These are phyloP conservation scores for Emericellopsis atlantica DNA, from an alignment of 2,329 filamentous ascomycete species.

Conservation along the genomic window DNA sequence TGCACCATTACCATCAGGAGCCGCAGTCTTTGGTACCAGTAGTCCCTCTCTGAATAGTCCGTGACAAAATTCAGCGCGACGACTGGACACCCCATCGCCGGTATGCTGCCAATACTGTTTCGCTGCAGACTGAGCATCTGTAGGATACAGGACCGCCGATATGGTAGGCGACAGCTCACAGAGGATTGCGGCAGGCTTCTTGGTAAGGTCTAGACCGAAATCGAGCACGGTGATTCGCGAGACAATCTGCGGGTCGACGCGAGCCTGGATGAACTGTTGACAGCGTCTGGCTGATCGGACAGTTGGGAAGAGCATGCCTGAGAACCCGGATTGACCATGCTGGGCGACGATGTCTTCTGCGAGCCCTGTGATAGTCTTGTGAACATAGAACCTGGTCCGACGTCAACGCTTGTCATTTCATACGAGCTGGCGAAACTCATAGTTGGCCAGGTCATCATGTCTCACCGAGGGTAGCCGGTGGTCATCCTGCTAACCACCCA, in stretches of 20 bases:
- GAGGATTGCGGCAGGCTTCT: conserved; percentile 36
- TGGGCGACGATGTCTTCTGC: conserved; percentile 52
- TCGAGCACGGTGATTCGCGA: conserved; percentile 43
- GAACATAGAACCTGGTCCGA: conserved; percentile 68
- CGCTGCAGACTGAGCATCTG: conserved; percentile 55
- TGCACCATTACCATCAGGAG: conserved; percentile 5
- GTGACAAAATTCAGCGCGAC: conserved; percentile 82
- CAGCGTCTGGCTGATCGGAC: conserved; percentile 58
- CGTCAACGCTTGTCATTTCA: not conserved
- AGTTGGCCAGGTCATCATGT: not conserved
- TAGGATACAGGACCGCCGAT: conserved; percentile 59
- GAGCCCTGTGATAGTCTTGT: conserved; percentile 68
- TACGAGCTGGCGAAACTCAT: not conserved
- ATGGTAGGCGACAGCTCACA: conserved; percentile 44
- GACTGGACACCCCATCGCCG: conserved; percentile 83
- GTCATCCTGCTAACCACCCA: conserved; percentile 80
- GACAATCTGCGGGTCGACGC: conserved; percentile 37
- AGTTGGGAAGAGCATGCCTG: conserved; percentile 77
- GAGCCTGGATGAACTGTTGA: conserved; percentile 54
- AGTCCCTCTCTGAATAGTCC: conserved; percentile 59
- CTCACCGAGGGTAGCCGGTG: conserved; percentile 78
- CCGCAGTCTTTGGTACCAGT: conserved; percentile 20
- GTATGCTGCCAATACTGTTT: conserved; percentile 97
- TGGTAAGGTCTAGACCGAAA: conserved; percentile 47
- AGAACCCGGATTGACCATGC: conserved; percentile 48